Conservation (phyloP, 2,329 filamentous ascomycete species). For the Colletotrichum somersetense region DNA sequence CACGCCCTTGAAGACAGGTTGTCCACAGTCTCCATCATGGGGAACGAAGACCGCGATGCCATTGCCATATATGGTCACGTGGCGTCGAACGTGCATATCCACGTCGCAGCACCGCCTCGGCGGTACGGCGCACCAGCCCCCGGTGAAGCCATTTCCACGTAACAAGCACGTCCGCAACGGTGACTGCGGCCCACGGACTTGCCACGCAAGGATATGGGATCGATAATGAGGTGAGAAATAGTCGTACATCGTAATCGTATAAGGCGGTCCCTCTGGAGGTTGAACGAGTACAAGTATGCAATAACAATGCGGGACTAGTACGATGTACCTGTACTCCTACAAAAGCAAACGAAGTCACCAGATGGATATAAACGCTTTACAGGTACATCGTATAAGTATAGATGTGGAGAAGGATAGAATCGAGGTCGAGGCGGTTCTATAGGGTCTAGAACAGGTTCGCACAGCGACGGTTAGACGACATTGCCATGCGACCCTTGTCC, state of each 20-base stretch:
- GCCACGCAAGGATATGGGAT: slow-evolving; percentile 1
- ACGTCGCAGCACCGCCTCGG: neutral
- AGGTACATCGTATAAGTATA: neutral
- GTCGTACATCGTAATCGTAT: too few relatives aligned
- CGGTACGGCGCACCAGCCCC: slow-evolving; percentile 1
- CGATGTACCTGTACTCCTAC: neutral
- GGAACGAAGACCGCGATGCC: slow-evolving; percentile 2
- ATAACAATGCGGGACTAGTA: too few relatives aligned
- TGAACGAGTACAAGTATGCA: too few relatives aligned
- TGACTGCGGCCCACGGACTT: neutral
- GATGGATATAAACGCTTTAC: neutral
- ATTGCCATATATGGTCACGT: neutral
- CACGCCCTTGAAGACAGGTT: neutral
- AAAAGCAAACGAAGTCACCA: neutral
- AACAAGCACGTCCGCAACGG: neutral
- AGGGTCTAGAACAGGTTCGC: neutral
- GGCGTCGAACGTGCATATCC: neutral
- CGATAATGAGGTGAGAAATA: neutral
- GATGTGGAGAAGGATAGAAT: neutral
- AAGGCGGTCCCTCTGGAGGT: too few relatives aligned
- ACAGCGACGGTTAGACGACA: neutral
- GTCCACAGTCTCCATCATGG: slow-evolving; percentile 25
- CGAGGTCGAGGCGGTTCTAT: neutral
- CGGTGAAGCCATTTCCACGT: neutral
- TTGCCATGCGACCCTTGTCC: neutral